Percentiles rank a stretch among this genome's conserved stretches.
phyloP scores from a whole-genome alignment of 2,329 filamentous ascomycete species.

The Thelonectria olida region DNA sequence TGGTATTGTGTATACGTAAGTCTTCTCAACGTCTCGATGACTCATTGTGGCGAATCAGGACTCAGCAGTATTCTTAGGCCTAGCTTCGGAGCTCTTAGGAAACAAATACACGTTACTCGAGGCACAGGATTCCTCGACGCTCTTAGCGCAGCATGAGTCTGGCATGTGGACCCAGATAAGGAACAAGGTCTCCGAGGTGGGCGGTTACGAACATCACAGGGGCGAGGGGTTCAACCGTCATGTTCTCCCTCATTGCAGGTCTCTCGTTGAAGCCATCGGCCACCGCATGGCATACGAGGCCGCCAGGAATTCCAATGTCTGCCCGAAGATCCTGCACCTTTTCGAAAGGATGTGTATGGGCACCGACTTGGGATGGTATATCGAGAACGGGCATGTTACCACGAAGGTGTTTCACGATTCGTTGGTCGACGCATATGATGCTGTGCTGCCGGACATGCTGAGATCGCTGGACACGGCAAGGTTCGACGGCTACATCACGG shows the following conservation, averaged over 20 bases:
- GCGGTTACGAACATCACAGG: no score
- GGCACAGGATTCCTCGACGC: no score
- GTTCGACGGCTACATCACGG: not conserved
- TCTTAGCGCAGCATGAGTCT: no score
- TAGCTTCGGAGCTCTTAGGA: not conserved
- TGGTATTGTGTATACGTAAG: constrained; percentile 19
- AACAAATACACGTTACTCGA: no score
- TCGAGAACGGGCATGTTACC: not conserved
- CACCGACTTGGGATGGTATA: not conserved
- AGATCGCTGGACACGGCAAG: not conserved
- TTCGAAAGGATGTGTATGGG: not conserved
- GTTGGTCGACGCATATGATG: not conserved
- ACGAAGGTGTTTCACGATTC: not conserved
- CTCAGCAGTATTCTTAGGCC: not conserved
- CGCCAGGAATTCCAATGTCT: not conserved
- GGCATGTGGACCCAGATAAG: no score
- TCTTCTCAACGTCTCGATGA: not conserved
- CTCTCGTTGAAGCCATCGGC: not conserved
- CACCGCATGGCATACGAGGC: constrained; percentile 18
- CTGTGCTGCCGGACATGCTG: not conserved
- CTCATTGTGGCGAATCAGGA: not conserved
- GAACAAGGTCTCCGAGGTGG: no score
- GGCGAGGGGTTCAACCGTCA: no score
- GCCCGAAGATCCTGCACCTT: not conserved
- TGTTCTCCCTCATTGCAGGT: no score